Conservation (phyloP, 2,329 filamentous ascomycete species). For the Neophaeococcomyces mojaviensis region DNA sequence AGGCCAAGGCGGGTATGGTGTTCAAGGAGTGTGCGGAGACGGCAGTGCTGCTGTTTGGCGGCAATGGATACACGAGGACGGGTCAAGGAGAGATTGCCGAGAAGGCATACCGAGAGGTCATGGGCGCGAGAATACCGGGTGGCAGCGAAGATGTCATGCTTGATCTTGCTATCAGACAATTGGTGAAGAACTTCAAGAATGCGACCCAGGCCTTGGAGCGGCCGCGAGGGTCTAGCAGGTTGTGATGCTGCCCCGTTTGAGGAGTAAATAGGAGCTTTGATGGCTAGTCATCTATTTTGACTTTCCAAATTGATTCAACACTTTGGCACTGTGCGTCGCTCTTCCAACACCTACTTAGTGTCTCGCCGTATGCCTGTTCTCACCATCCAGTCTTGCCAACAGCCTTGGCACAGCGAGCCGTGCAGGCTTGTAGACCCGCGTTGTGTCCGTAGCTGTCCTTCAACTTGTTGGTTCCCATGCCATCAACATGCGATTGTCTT, state of each 20-base stretch:
- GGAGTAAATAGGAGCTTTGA: neutral
- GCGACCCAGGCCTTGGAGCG: conserved; percentile 16
- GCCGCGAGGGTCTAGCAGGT: conserved; percentile 18
- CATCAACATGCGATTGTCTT: too few species aligned
- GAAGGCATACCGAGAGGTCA: conserved; percentile 56
- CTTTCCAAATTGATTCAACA: too few species aligned
- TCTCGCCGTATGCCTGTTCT: too few species aligned
- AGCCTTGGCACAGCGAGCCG: too few species aligned
- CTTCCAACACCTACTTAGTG: too few species aligned
- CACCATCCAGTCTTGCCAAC: too few species aligned
- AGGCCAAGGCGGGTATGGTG: conserved; percentile 65
- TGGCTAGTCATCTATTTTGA: neutral
- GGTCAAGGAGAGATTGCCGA: conserved; percentile 66
- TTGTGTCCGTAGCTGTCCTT: too few species aligned
- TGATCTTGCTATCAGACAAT: conserved; percentile 59
- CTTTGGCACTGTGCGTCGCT: too few species aligned
- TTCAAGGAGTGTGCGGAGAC: conserved; percentile 63
- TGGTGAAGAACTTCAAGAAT: conserved; percentile 57
- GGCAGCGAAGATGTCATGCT: conserved; percentile 66
- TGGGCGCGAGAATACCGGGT: conserved; percentile 55
- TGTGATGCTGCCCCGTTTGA: conserved; percentile 10
- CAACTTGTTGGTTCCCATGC: too few species aligned
- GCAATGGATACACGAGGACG: conserved; percentile 61
- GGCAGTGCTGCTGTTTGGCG: conserved; percentile 65
- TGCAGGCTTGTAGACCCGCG: too few species aligned